Evolutionary conservation across 495 filamentous ascomycete genomes (phyloP), one percentile per base, ranked within the genome.

Genomic region (Elaphomyces granulatus): DNA sequence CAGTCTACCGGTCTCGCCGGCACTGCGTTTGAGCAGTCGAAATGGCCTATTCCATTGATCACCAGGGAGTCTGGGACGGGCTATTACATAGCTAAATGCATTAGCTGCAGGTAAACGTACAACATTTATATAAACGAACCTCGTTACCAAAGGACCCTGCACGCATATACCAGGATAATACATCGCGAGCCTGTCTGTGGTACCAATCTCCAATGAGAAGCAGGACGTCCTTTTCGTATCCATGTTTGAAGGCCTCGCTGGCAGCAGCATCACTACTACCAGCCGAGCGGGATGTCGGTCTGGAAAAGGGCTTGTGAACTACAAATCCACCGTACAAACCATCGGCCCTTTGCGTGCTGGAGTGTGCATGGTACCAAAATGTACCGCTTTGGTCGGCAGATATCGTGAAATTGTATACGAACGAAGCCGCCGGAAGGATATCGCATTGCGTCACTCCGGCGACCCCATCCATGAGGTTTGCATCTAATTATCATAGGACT

Each of bases 301-400:
- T 28, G 4, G 42, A 47, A n/a, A n/a, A n/a, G 2, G 77, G 74
- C 37, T 83, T 72, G 42, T 86, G 73, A 16, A 90, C 63, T 21
- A 87, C 70, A 14, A 90, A 52, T 1, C 81, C 71, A 1, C 80
- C 82, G 46, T 80, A 71, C 14, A 85, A 62, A 8, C 83, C 83
- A 54, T 90, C 83, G 4, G 78, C 77, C 36, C 83, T 78, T 49
- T 79, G 74, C 4, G 71, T 70, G 20, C 64, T 65, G 6, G 67
- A 59, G 50, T 87, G 82, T 2, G 79, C 80, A 56, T 87, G 82
- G 51, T 87, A 87, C 83, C 83, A 87, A 56, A 83, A 87, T 1
- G 81, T 84, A 14, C 82, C 82, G 4, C 74, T 74, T 54, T 86
- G 77, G 44, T 80, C 61, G 15, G 73, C 51, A 57, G 83, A 51